Evolutionary conservation across 78 protist genomes (phyloP), one percentile per base, ranked within the genome.

Genomic region (Speleostelium caveatum): DNA sequence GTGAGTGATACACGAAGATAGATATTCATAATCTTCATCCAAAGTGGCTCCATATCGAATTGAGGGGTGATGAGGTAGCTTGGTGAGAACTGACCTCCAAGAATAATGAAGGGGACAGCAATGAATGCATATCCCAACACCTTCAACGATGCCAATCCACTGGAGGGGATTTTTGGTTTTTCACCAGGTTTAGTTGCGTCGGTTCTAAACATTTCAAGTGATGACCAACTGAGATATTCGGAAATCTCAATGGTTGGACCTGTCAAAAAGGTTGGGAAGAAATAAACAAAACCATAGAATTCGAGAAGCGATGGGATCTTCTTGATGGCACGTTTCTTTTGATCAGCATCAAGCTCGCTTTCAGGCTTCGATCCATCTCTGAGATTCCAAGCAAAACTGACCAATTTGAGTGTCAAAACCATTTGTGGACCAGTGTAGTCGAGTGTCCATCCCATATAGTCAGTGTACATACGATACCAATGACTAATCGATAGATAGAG

Each of bases 191-290:
- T 63, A 22, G 49, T n/a, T 58, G 16, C 42, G 12, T 32, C 26
- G n/a, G 67, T 67, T n/a, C 42, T 59, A 38, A 73, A 87, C 86
- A 87, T 76, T 51, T 51, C 26, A n/a, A 26, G 39, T 63, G 86
- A 58, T 8, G 85, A 71, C n/a, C 62, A 79, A 17, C 28, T 51
- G 42, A 80, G 58, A 61, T 94, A 94, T 32, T 94, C 93, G n/a
- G 67, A 10, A 56, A 94, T 63, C 53, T 94, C 96, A 33, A 94
- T 45, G 55, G 92, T 45, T n/a, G 96, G 96, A 26, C 96, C 96
- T 6, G 94, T 93, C 30, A 94, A 67, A 53, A 89, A 87, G 1
- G 94, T 85, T 53, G 87, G 89, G 75, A 89, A 94, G 67, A 85
- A 94, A 59, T 77, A 94, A 2, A 83, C 87, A 24, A 85, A 94